phyloP scores from a whole-genome alignment of 2,329 filamentous ascomycete genomes.

The Trichocomaceae sp. region DNA sequence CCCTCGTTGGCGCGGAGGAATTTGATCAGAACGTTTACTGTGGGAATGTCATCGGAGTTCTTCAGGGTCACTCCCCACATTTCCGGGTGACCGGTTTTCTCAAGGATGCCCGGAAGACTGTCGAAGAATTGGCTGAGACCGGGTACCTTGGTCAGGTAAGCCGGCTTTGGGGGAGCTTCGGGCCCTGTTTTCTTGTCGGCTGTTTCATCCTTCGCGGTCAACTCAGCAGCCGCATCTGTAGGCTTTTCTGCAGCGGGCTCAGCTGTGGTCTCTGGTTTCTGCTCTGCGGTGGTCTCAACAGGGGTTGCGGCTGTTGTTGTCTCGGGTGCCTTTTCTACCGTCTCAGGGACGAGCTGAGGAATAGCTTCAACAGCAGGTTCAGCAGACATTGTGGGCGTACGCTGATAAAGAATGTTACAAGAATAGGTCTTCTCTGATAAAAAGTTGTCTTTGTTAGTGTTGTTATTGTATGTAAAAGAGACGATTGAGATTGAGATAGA shows the following conservation, averaged over 20 bases:
- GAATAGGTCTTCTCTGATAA: background rate
- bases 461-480: background rate
- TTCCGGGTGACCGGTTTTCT: conserved; percentile 59
- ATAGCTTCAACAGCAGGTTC: conserved; percentile 1
- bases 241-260: conserved; percentile 3
- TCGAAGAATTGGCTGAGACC: conserved; percentile 52
- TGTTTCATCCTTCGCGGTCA: conserved; percentile 12
- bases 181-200: conserved; percentile 13
- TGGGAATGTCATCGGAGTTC: conserved; percentile 56
- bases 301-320: conserved; percentile 4
- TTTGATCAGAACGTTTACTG: conserved; percentile 81
- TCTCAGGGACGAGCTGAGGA: conserved; percentile 6
- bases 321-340: conserved; percentile 5
- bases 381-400: conserved; percentile 7
- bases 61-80: conserved; percentile 77
- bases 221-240: conserved; percentile 8
- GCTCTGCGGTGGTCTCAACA: conserved; percentile 2
- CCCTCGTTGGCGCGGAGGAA: conserved; percentile 85
- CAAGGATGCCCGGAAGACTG: conserved; percentile 53
- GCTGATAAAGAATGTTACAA: background rate
- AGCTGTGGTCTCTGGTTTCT: background rate
- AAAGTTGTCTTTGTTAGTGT: background rate
- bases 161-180: conserved; percentile 22
- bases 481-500: background rate
- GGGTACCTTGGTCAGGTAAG: conserved; percentile 32